Conservation (phyloP, 495 filamentous ascomycete genomes). For the Penicillium subrubescens region DNA sequence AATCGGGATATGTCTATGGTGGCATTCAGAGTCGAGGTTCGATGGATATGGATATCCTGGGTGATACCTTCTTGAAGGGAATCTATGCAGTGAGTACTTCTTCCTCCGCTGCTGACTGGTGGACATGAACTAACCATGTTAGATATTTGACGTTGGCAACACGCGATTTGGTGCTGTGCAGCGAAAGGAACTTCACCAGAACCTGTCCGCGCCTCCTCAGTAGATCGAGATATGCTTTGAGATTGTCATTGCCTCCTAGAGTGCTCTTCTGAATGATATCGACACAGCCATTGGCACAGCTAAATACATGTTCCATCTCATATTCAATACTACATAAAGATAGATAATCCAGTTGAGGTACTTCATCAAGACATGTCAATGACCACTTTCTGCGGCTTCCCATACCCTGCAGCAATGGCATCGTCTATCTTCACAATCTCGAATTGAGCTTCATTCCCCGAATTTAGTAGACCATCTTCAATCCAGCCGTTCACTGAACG, state of each 20-base stretch:
- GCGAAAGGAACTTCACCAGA: slow-evolving; percentile 60
- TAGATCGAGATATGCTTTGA: not conserved
- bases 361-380: slow-evolving; percentile 14
- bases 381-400: slow-evolving; percentile 12
- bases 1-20: slow-evolving; percentile 65
- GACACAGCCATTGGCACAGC: not conserved
- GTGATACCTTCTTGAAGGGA: slow-evolving; percentile 74
- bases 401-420: slow-evolving; percentile 17
- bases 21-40: slow-evolving; percentile 73
- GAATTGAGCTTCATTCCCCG: slow-evolving; percentile 15
- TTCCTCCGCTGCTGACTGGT: not conserved
- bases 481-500: slow-evolving; percentile 16
- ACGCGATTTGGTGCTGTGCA: slow-evolving; percentile 69
- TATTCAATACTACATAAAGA: not conserved
- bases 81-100: slow-evolving; percentile 65
- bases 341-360: not conserved
- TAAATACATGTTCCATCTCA: not conserved
- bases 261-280: not conserved
- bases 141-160: slow-evolving; percentile 80
- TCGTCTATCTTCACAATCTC: slow-evolving; percentile 15
- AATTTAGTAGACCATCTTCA: slow-evolving; percentile 12
- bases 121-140: slow-evolving; percentile 6
- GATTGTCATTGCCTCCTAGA: not conserved
- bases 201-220: slow-evolving; percentile 28
- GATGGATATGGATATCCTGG: slow-evolving; percentile 71